Evolutionary conservation across 1,139 yeast genomes (phyloP).

Genomic region (Lodderomyces beijingensis): DNA sequence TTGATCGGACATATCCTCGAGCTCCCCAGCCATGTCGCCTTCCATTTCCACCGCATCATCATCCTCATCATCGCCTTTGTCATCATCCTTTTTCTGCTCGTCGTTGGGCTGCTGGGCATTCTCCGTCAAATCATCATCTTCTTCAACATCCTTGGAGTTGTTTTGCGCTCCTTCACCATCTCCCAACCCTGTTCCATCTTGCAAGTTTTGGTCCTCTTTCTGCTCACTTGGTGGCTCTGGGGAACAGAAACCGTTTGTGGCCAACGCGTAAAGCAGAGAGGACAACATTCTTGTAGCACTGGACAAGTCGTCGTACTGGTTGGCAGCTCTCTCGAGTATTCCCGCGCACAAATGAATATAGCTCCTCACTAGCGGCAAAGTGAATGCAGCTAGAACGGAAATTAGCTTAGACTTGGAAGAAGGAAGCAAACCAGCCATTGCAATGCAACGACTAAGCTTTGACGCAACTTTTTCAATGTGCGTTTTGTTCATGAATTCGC

Average conservation of each 20-base stretch:
- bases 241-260: slow-evolving; percentile 89
- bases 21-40: slow-evolving; percentile 94
- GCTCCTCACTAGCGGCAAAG: slow-evolving; percentile 54
- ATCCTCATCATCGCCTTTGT: slow-evolving; percentile 55
- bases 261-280: slow-evolving; percentile 53
- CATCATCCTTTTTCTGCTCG: slow-evolving; percentile 63
- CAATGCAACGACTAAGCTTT: slow-evolving; percentile 18
- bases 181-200: slow-evolving; percentile 94
- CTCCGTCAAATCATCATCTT: slow-evolving; percentile 87
- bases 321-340: slow-evolving; percentile 38
- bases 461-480: slow-evolving; percentile 27
- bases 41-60: slow-evolving; percentile 90
- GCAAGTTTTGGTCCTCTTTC: slow-evolving; percentile 57
- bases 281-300: slow-evolving; percentile 61
- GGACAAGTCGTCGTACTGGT: slow-evolving; percentile 48
- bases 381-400: slow-evolving; percentile 46
- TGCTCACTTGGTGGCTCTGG: slow-evolving; percentile 78
- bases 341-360: slow-evolving; percentile 44
- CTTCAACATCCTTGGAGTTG: slow-evolving; percentile 81
- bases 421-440: slow-evolving; percentile 20
- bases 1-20: slow-evolving; percentile 75
- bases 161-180: slow-evolving; percentile 87
- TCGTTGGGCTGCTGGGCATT: slow-evolving; percentile 83
- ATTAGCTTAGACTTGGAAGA: slow-evolving; percentile 30
- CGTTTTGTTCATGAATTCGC: slow-evolving; percentile 25